Evolutionary conservation across 1,284 basidiomycete species (phyloP).

Genomic region (Fomitopsis betulina): DNA sequence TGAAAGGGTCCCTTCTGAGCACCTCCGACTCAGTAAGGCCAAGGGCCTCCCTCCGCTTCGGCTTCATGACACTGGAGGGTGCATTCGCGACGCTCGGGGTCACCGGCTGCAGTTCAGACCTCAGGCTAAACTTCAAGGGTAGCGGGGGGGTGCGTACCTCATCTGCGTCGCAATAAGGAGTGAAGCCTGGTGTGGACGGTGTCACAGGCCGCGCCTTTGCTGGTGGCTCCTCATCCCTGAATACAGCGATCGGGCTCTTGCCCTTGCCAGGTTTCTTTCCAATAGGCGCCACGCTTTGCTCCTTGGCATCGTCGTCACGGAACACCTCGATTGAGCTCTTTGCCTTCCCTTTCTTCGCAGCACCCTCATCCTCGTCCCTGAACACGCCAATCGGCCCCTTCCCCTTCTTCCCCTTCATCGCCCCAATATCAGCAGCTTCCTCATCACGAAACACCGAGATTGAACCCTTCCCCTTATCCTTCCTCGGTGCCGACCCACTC

Average conservation of each 20-base stretch:
- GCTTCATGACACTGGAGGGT: constrained; percentile 59
- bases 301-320: constrained; percentile 20
- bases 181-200: constrained; percentile 53
- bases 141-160: constrained; percentile 34
- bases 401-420: constrained; percentile 24
- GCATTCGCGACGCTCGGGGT: constrained; percentile 18
- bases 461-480: constrained; percentile 15
- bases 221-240: constrained; percentile 19
- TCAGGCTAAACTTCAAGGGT: background rate
- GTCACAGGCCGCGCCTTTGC: constrained; percentile 12
- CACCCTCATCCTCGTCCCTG: constrained; percentile 18
- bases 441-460: constrained; percentile 25
- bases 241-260: constrained; percentile 15
- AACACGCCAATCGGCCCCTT: constrained; percentile 16
- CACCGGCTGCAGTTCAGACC: constrained; percentile 20
- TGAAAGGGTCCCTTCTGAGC: constrained; percentile 69
- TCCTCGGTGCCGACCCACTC: constrained; percentile 25
- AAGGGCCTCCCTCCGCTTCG: constrained; percentile 37
- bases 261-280: constrained; percentile 24
- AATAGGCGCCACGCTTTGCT: background rate
- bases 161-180: constrained; percentile 59
- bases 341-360: constrained; percentile 4
- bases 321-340: constrained; percentile 20
- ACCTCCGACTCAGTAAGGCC: constrained; percentile 62
- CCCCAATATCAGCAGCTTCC: constrained; percentile 13